Evolutionary conservation across 148 eudicot genomes (phyloP).

Genomic region (Cornus florida): DNA sequence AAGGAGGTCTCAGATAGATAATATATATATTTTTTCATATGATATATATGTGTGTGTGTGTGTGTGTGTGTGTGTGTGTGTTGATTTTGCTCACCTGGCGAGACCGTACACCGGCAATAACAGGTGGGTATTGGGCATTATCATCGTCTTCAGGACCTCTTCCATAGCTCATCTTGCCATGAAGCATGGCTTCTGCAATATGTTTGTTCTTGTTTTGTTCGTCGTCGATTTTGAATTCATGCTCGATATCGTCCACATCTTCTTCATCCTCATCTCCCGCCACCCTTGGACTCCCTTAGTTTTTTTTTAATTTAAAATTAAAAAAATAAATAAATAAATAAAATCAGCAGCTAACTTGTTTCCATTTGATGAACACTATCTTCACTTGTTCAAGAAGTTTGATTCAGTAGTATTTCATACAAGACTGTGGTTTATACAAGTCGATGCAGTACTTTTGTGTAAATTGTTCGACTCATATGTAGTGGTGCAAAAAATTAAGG

Average conservation of each 20-base stretch:
- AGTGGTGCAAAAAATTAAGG: not conserved
- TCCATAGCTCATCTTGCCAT: conserved; percentile 98
- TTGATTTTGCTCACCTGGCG: conserved; percentile 54
- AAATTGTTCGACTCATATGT: no score
- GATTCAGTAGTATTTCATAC: no score
- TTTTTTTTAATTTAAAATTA: not conserved
- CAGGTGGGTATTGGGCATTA: conserved; percentile 64
- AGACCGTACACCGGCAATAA: conserved; percentile 71
- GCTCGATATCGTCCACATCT: conserved; percentile 89
- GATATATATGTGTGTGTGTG: no score
- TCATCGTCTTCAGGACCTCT: conserved; percentile 90
- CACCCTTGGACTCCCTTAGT: conserved; percentile 92
- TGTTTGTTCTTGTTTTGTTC: conserved; percentile 66
- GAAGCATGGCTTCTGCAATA: conserved; percentile 90
- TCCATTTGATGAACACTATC: no score
- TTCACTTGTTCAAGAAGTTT: no score
- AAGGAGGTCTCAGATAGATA: not conserved
- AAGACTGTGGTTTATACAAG: no score
- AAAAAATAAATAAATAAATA: not conserved
- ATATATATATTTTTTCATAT: no score
- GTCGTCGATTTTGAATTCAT: conserved; percentile 82
- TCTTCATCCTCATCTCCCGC: conserved; percentile 99
- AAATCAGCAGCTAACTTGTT: no score
- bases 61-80: not conserved
- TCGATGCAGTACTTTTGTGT: no score